Base-by-base conservation (phyloP, 495 filamentous ascomycete genomes). In the Lasiosphaeriaceae sp. region DNA sequence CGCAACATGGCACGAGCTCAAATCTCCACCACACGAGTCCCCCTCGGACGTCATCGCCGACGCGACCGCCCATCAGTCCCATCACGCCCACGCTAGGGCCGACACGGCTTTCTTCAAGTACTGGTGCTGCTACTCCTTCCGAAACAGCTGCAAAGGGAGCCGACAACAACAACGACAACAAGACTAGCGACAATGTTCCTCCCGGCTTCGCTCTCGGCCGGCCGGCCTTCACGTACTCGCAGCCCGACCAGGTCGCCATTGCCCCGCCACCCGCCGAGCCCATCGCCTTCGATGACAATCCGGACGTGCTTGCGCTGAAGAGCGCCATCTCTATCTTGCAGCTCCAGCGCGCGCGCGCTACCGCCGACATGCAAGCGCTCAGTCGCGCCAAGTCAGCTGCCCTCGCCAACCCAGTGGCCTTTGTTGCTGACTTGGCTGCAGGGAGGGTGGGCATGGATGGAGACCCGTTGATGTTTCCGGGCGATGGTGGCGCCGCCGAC, bases 251-350 rank as follows among this genome's bases (percentile, higher is more conserved):
- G 39, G 58, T 61, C 6, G 65, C 68, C 55, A 70, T 73, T 31
- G n/a, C 49, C 1, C 75, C 74, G 14, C 88, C 88, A 0, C 70
- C 77, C 0, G 74, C 86, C 1, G 76, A 83, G 12, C 86, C 90
- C 11, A 85, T 96, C 63, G 82, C 83, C 54, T 86, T 90, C 68
- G 86, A 85, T 59, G 77, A 83, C 48, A 95, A 95, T 62, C 83
- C 90, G 4, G 92, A 96, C 74, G 90, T 85, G 1, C 86, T 95
- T 21, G 92, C 92, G 3, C 77, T 96, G 24, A 83, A 85, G 37
- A 85, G 86, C 20, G 87, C 91, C 3, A 88, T 96, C 61, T 83
- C 86, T 3, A 85, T 95, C 46, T 75, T 96, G 31, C 89, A 93
- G 73, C 73, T 94, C 45, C 92, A 96, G 72, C 87, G 86, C 47